These are phyloP conservation scores for Aspergillus sp. DNA, from an alignment of 2,329 filamentous ascomycete genomes.

Conservation along the genomic window DNA sequence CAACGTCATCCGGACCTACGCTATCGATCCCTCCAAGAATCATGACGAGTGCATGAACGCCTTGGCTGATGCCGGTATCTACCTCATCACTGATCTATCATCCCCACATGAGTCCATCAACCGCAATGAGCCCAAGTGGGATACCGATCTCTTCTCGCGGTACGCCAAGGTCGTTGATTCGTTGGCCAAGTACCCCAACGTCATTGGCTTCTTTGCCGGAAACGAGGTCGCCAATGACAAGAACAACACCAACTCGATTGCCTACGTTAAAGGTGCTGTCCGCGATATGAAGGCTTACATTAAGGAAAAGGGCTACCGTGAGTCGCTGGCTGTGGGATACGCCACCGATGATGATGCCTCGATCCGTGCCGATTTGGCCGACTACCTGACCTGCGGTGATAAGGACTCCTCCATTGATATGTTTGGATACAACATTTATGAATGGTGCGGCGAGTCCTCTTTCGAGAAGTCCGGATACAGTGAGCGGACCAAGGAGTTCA, in stretches of 20 bases:
- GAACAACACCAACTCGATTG: conserved; percentile 83
- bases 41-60: conserved; percentile 80
- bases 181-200: conserved; percentile 77
- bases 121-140: conserved; percentile 72
- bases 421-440: conserved; percentile 99
- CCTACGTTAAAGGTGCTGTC: conserved; percentile 95
- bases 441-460: conserved; percentile 86
- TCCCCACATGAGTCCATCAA: conserved; percentile 79
- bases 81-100: conserved; percentile 85
- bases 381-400: conserved; percentile 89
- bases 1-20: conserved; percentile 93
- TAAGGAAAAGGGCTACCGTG: conserved; percentile 65
- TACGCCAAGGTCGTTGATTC: conserved; percentile 81
- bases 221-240: conserved; percentile 91
- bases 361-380: conserved; percentile 73
- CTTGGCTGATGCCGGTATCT: conserved; percentile 81
- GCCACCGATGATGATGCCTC: conserved; percentile 86
- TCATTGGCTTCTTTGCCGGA: conserved; percentile 95
- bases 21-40: conserved; percentile 70
- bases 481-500: conserved; percentile 77
- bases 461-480: conserved; percentile 73
- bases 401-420: conserved; percentile 72
- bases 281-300: conserved; percentile 96
- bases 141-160: conserved; percentile 66
- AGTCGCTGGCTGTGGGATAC: conserved; percentile 78